Base-by-base conservation (phyloP, 1,284 basidiomycete genomes). In the Melampsora abietis-canadensis region DNA sequence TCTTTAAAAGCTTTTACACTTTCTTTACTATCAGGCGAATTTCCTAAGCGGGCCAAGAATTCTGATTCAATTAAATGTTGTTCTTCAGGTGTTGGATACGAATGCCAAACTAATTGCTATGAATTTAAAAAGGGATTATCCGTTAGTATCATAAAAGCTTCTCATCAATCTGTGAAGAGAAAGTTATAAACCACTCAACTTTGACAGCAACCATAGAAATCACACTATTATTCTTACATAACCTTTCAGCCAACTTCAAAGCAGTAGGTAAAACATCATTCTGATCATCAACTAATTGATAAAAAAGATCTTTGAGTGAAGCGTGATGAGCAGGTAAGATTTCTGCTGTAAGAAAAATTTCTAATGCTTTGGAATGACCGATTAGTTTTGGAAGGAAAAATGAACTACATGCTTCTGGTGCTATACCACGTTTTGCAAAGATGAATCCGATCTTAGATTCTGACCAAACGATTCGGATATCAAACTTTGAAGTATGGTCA, bases 201-300 rank as follows among this genome's bases (percentile, higher is more conserved):
- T 80, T 80, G 76, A 76, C 78, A 2, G 79, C 76, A 6, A 79
- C 79, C 78, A 79, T 79, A 2, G 70, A 76, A 21, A 79, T 73
- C 5, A 65, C 30, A 66, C 77, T 78, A 69, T 80, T 80, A 48
- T 77, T 51, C 60, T 31, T 61, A 7, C 73, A 75, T 17, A 80
- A 75, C 37, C 66, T 76, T n/a, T 75, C 27, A 14, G 79, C 79
- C 2, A 80, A 57, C 34, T 68, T 47, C 34, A 79, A n/a, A 62
- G 77, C 67, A 30, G 74, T 69, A 0, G 76, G 34, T 14, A 79
- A 57, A 2, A 80, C 79, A 46, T 77, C 6, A 31, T 21, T 78
- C 76, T 30, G 77, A 68, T 46, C 17, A 77, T 72, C 2, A 73
- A 17, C 24, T 75, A 62, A 1, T 76, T 44, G 59, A 76, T 76